Conservation (phyloP, 1,284 basidiomycete species). For the Sanghuangporus sanghuang region DNA sequence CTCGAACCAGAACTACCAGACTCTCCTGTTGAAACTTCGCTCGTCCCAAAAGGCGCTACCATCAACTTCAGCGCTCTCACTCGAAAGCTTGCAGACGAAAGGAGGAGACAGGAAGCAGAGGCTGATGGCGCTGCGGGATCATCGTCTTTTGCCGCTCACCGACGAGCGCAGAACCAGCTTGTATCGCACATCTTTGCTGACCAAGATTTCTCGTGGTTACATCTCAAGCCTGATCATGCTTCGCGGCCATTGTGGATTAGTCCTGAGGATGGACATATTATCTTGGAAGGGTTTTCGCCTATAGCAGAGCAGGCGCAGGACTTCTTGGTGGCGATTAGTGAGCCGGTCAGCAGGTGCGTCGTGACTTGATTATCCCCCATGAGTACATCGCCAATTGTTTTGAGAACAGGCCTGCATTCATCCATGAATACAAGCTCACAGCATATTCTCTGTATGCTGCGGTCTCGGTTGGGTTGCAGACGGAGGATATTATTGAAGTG, state of each 20-base stretch:
- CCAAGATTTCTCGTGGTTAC: constrained; percentile 81
- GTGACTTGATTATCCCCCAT: background rate
- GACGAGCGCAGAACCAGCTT: constrained; percentile 63
- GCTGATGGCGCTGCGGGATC: constrained; percentile 25
- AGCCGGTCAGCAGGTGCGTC: constrained; percentile 94
- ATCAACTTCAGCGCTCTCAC: constrained; percentile 80
- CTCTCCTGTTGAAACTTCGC: constrained; percentile 18
- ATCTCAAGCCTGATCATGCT: constrained; percentile 85
- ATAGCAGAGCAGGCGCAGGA: constrained; percentile 99
- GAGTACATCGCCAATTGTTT: background rate
- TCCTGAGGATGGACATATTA: constrained; percentile 91
- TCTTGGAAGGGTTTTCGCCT: constrained; percentile 92
- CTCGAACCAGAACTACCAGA: constrained; percentile 2
- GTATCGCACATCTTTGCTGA: constrained; percentile 76
- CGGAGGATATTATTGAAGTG: constrained; percentile 97
- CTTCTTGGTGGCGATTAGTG: constrained; percentile 96
- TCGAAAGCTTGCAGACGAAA: constrained; percentile 64
- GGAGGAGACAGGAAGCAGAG: constrained; percentile 34
- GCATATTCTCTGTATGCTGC: constrained; percentile 98
- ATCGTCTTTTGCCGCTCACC: constrained; percentile 46
- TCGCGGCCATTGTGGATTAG: constrained; percentile 93
- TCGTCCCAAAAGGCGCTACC: constrained; percentile 64
- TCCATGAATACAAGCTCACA: constrained; percentile 99
- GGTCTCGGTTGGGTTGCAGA: constrained; percentile 96
- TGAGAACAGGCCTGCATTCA: constrained; percentile 78